Evolutionary conservation across 345 rosid genomes (phyloP), one percentile per base, ranked within the genome.

Genomic region (Microthlaspi erraticum): DNA sequence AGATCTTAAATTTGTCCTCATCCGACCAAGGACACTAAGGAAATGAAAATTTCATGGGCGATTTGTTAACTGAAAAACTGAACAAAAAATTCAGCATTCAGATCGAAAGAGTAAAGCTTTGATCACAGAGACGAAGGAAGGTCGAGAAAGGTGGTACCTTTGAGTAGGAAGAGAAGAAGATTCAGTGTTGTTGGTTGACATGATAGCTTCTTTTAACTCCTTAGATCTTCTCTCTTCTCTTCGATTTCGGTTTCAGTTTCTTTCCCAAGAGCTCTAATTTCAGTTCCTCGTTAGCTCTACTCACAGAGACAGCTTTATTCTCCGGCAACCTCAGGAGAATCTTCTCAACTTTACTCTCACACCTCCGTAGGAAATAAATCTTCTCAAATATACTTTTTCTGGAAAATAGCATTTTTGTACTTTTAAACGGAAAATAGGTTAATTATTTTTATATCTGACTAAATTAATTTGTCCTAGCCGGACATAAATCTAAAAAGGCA

Each of bases 101-200:
- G 50, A 66, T 51, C 20, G 29, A 20, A 20, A 10, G 36, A 36
- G 44, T 36, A 23, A 64, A 36, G 23, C 18, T 23, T 61, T 14
- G 52, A 64, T 32, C 34, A 6, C 19, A 11, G 38, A 36, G 10
- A 59, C 20, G 43, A 37, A 34, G 3, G 6, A 54, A 14, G 6
- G 2, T 14, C 12, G 11, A 1, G 4, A 19, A 34, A 48, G 51
- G 16, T 60, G 33, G 18, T 43, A 71, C 76, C 76, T 72, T 63
- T 72, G 76, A 62, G 56, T 6, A 72, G 55, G 76, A 43, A 72
- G 64, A 14, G 76, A 53, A 43, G 76, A 57, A 16, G 73, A 33
- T 42, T 43, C 39, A 42, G 19, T 33, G 70, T 43, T 33, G 70
- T 43, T 62, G 2, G 14, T 71, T 53, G 75, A 62, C 75, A 71